Conservation (phyloP, 1,139 yeast genomes). For the Nakaseomyces kungkrabaensis region DNA sequence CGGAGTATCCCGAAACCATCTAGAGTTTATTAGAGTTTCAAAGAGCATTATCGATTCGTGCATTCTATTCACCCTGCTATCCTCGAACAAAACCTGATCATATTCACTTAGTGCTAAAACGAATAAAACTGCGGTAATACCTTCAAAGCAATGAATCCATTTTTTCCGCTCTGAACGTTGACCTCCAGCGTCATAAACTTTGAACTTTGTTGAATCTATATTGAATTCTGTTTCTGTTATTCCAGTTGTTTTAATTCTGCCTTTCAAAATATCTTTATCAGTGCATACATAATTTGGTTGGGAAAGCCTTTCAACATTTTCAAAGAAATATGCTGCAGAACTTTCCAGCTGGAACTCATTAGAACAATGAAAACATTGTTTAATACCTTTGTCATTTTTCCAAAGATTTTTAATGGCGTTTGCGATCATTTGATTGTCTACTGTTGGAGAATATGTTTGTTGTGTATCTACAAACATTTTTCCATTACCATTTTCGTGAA, state of each 20-base stretch:
- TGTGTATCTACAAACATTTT: constrained; percentile 17
- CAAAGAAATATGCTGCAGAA: constrained; percentile 69
- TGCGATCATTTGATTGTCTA: constrained; percentile 41
- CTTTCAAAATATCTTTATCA: constrained; percentile 77
- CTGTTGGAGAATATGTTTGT: constrained; percentile 5
- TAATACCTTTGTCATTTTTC: constrained; percentile 59
- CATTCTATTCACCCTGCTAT: constrained; percentile 80
- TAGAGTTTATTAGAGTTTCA: constrained; percentile 75
- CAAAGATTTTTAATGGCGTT: constrained; percentile 59
- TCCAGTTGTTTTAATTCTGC: constrained; percentile 92
- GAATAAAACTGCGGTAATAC: constrained; percentile 78
- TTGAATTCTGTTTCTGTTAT: constrained; percentile 78
- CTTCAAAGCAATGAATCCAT: constrained; percentile 95
- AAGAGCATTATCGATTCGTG: constrained; percentile 80
- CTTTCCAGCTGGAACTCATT: constrained; percentile 79
- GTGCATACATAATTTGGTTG: constrained; percentile 57
- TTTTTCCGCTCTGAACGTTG: constrained; percentile 89
- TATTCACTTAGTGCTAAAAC: constrained; percentile 91
- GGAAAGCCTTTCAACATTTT: constrained; percentile 54
- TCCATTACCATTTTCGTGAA: constrained; percentile 24
- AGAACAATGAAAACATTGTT: constrained; percentile 48
- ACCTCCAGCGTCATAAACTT: constrained; percentile 93
- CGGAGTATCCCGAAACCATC: constrained; percentile 79
- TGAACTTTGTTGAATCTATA: constrained; percentile 56
- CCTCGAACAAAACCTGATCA: constrained; percentile 87